These are phyloP conservation scores for Neonectria neomacrospora DNA, from an alignment of 2,329 filamentous ascomycete species.

Conservation along the genomic window DNA sequence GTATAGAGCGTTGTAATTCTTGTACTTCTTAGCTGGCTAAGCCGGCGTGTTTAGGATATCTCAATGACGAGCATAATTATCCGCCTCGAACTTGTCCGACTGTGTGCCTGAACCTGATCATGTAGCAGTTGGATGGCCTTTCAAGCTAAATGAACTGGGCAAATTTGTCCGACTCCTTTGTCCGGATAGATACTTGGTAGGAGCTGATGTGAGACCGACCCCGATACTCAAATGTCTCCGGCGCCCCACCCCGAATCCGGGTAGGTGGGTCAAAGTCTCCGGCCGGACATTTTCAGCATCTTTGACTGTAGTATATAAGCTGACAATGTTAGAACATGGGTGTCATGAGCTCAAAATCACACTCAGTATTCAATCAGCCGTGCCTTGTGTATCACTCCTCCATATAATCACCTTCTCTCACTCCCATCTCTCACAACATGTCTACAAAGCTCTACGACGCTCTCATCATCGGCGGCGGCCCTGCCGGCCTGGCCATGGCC, in stretches of 20 bases:
- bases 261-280: conserved; percentile 37
- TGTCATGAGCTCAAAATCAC: neutral
- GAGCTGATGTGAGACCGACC: neutral
- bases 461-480: conserved; percentile 64
- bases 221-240: conserved; percentile 27
- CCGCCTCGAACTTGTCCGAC: neutral
- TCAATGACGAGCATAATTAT: neutral
- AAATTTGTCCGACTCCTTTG: neutral
- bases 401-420: neutral
- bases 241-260: conserved; percentile 11
- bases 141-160: neutral
- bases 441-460: conserved; percentile 55
- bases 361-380: neutral
- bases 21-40: conserved; percentile 25
- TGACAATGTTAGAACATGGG: neutral
- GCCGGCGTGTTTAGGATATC: conserved; percentile 10
- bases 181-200: neutral
- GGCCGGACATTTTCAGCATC: conserved; percentile 35
- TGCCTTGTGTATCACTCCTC: neutral
- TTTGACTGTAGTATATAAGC: conserved; percentile 22
- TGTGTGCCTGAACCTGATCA: neutral
- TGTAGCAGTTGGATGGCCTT: too few relatives aligned
- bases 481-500: conserved; percentile 61
- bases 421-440: conserved; percentile 20
- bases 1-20: conserved; percentile 32